These are phyloP conservation scores for Hemileccinum impolitum DNA, from an alignment of 768 basidiomycete genomes.

Conservation along the genomic window DNA sequence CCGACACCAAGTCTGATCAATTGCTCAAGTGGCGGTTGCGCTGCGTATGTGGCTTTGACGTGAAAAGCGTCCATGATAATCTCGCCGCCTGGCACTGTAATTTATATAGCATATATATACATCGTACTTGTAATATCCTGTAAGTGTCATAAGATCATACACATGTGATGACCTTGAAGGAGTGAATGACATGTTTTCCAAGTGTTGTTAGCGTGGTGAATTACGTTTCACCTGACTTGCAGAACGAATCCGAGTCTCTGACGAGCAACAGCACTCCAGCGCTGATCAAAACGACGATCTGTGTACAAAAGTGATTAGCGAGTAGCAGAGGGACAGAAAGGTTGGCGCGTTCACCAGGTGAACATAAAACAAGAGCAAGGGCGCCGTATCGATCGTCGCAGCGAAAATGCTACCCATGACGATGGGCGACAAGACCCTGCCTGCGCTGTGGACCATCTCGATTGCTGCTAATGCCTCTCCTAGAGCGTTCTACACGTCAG, in stretches of 20 bases:
- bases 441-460: constrained; percentile 23
- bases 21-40: too few species aligned
- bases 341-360: constrained; percentile 14
- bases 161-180: too few species aligned
- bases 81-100: too few species aligned
- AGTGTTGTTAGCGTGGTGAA: too few species aligned
- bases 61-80: too few species aligned
- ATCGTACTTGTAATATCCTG: too few species aligned
- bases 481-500: neutral
- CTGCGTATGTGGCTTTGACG: too few species aligned
- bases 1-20: too few species aligned
- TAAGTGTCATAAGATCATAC: too few species aligned
- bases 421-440: constrained; percentile 23
- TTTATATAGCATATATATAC: too few species aligned
- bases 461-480: constrained; percentile 30
- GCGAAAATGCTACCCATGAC: constrained; percentile 29
- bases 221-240: constrained; percentile 6
- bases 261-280: constrained; percentile 20
- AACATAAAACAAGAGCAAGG: constrained; percentile 21
- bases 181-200: too few species aligned
- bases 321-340: too few species aligned
- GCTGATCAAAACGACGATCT: constrained; percentile 17
- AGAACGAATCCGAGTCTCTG: constrained; percentile 20
- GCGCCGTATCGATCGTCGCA: constrained; percentile 18
- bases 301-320: neutral